Percentiles rank a stretch among this genome's conserved stretches.
These are phyloP conservation scores for Salix exigua DNA, from an alignment of 345 rosid genomes.

Conservation along the genomic window DNA sequence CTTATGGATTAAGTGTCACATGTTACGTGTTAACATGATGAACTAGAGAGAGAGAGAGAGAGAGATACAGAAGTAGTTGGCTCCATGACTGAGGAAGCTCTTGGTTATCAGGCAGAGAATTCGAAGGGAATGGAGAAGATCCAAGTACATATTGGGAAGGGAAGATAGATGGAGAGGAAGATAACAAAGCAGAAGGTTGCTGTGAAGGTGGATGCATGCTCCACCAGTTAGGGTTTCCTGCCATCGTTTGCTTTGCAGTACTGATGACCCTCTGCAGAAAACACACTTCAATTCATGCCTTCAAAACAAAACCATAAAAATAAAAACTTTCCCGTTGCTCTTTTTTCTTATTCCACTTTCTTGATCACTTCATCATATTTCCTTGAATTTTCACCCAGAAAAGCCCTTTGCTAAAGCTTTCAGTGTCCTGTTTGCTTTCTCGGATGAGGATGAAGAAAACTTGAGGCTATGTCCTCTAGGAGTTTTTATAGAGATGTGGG, in stretches of 20 bases:
- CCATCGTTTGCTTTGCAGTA: constrained; percentile 49
- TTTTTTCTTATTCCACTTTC: neutral
- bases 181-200: constrained; percentile 35
- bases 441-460: constrained; percentile 43
- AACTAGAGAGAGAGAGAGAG: neutral
- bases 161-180: constrained; percentile 30
- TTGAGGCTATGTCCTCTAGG: constrained; percentile 29
- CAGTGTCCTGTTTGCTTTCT: constrained; percentile 37
- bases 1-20: neutral
- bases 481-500: constrained; percentile 37
- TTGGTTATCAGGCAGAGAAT: constrained; percentile 32
- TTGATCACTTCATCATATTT: constrained; percentile 37
- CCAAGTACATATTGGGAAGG: constrained; percentile 42
- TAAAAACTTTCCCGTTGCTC: neutral
- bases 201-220: constrained; percentile 52
- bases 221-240: constrained; percentile 74
- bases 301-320: constrained; percentile 8
- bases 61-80: constrained; percentile 49
- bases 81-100: constrained; percentile 60
- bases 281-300: constrained; percentile 11
- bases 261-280: neutral
- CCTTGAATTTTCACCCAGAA: constrained; percentile 45
- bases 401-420: constrained; percentile 33
- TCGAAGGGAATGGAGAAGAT: constrained; percentile 37
- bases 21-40: neutral